phyloP scores from a whole-genome alignment of 2,329 filamentous ascomycete genomes.

The Diplodia intermedia region DNA sequence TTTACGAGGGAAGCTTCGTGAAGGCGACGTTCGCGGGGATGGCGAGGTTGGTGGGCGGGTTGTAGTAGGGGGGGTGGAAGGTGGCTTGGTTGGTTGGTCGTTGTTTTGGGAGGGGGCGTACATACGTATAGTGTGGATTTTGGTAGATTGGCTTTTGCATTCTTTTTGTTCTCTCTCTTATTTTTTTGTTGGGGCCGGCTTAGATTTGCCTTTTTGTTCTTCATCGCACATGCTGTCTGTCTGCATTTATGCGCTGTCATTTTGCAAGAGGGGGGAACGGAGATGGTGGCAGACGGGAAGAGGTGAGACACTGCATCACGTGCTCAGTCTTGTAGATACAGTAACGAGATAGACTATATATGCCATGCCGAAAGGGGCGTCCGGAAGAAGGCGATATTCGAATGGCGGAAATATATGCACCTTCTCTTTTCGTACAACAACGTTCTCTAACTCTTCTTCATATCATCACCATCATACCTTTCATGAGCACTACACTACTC shows the following conservation, averaged over 20 bases:
- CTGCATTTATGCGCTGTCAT: not conserved
- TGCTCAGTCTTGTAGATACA: not conserved
- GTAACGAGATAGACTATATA: not conserved
- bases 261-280: not conserved
- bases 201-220: not conserved
- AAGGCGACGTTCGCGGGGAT: slow-evolving; percentile 27
- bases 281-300: not conserved
- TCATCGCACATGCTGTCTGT: not conserved
- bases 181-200: not conserved
- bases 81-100: not conserved
- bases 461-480: too few species aligned
- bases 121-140: too few species aligned
- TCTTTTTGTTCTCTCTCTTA: too few species aligned
- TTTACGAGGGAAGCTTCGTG: slow-evolving; percentile 32
- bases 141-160: not conserved
- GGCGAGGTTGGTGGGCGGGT: slow-evolving; percentile 10
- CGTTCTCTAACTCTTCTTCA: not conserved
- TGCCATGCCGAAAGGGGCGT: not conserved
- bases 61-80: not conserved
- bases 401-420: not conserved
- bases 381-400: not conserved
- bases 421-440: not conserved
- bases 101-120: not conserved
- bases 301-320: not conserved
- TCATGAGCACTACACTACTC: too few species aligned